phyloP scores from a whole-genome alignment of 352 stramenopile species.

The Pseudoperonospora humuli region DNA sequence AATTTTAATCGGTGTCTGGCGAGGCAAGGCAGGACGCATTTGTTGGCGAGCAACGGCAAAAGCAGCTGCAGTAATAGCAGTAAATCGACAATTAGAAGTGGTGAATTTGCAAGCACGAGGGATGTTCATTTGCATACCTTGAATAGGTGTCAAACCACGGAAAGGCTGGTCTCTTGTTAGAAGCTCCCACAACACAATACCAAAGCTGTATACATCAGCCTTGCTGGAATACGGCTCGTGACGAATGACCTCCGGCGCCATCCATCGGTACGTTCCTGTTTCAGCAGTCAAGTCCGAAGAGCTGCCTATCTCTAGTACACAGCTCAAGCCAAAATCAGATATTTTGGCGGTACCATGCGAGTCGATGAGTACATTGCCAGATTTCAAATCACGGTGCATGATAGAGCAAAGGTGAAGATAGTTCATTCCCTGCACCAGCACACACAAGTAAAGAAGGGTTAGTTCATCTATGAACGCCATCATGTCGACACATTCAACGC shows the following conservation, averaged over 20 bases:
- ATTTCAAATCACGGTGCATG: conserved; percentile 94
- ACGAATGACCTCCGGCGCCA: conserved; percentile 92
- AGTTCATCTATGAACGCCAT: neutral
- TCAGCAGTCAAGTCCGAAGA: conserved; percentile 78
- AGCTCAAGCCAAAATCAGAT: conserved; percentile 84
- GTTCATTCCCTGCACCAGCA: conserved; percentile 79
- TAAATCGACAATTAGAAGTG: conserved; percentile 1
- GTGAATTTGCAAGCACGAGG: neutral
- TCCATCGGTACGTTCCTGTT: conserved; percentile 90
- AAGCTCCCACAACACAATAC: conserved; percentile 82
- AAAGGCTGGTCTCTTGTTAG: conserved; percentile 82
- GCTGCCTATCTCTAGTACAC: conserved; percentile 69
- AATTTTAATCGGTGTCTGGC: conserved; percentile 77
- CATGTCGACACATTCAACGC: neutral
- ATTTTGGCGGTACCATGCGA: conserved; percentile 80
- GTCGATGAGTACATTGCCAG: conserved; percentile 90
- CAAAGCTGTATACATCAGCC: conserved; percentile 93
- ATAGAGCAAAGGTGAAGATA: conserved; percentile 92
- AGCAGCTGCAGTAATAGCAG: conserved; percentile 32
- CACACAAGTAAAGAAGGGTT: neutral
- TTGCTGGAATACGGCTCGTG: conserved; percentile 92
- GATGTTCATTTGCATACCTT: conserved; percentile 39
- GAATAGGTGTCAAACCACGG: conserved; percentile 72
- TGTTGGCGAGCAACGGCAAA: conserved; percentile 80
- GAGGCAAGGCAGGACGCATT: conserved; percentile 77